Evolutionary conservation across 2,329 filamentous ascomycete genomes (phyloP), one percentile per base, ranked within the genome.

Genomic region (Alternaria atra): DNA sequence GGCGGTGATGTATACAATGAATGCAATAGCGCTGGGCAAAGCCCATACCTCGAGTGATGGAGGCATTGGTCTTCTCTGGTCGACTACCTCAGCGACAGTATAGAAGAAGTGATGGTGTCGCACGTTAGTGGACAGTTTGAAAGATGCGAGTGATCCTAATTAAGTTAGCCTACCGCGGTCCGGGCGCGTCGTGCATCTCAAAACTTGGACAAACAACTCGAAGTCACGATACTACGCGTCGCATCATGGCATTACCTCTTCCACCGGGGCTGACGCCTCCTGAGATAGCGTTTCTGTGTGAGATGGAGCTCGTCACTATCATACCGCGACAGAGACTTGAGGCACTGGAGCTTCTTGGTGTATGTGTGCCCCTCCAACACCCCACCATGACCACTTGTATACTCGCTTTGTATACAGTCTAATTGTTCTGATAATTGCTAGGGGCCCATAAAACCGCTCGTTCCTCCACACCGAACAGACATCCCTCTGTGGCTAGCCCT

Each of bases 291-390:
- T 99, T 98, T 75, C 84, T 98, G 29, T 97, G 94, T 80, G 95
- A 99, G 82, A 98, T 97, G 93, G 94, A 98, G 82, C 87, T 93
- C 73, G 91, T 99, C 57, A 97, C 94, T 0, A 87, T 99, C 23
- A 89, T 98, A 51, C 95, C 95, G 35, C 91, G 95, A 55, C 94
- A 98, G 79, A 88, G 91, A 66, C 89, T 99, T 54, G 93, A 97
- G 68, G 88, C 88, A 69, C 91, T 99, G 65, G 86, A 92, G 71
- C 86, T 99, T 64, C 87, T 99, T 56, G 89, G 90, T 67, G 95
- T 98, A 84, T 84, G 90, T 87, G 60, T 70, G 71, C 73, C 74
- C 73, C 76, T 65, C 72, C 61, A 74, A 67, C 60, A 66, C 68
- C 70, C 69, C 71, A 52, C 73, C 55, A 70, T 55, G 8, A 67